phyloP scores from a whole-genome alignment of 345 rosid genomes.

The Aurinia saxatilis region DNA sequence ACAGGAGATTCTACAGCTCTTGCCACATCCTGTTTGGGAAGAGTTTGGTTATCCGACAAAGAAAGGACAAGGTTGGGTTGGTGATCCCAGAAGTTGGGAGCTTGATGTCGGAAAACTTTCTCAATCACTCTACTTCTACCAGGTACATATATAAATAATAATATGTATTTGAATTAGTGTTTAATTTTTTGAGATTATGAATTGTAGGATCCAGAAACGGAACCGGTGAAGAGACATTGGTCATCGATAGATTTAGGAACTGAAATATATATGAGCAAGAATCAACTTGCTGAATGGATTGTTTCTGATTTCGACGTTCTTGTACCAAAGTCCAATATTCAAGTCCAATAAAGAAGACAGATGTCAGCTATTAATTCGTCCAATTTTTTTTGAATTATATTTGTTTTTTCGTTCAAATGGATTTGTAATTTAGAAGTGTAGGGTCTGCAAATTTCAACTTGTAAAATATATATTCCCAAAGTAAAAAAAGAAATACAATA shows the following conservation, averaged over 20 bases:
- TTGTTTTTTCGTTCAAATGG: no score
- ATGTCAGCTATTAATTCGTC: neutral
- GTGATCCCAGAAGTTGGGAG: conserved; percentile 46
- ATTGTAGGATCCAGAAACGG: conserved; percentile 31
- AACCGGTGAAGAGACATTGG: conserved; percentile 39
- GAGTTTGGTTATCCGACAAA: conserved; percentile 41
- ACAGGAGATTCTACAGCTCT: conserved; percentile 44
- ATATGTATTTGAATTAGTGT: neutral
- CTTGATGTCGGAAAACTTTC: conserved; percentile 47
- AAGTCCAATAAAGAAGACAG: neutral
- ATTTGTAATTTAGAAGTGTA: no score
- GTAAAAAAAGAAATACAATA: neutral
- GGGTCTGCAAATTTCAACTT: no score
- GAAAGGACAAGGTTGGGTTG: conserved; percentile 45
- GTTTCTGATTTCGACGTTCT: conserved; percentile 37
- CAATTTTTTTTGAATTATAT: neutral
- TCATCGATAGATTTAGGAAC: conserved; percentile 44
- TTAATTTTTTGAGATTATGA: no score
- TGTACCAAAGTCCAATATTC: conserved; percentile 13
- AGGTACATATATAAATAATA: conserved; percentile 17
- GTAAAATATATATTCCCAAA: neutral
- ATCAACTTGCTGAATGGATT: conserved; percentile 42
- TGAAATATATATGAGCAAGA: conserved; percentile 37
- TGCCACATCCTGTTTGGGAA: conserved; percentile 47
- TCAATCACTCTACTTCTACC: conserved; percentile 36